Evolutionary conservation across 2,329 filamentous ascomycete species (phyloP).

Genomic region (Xylariaceae sp.): DNA sequence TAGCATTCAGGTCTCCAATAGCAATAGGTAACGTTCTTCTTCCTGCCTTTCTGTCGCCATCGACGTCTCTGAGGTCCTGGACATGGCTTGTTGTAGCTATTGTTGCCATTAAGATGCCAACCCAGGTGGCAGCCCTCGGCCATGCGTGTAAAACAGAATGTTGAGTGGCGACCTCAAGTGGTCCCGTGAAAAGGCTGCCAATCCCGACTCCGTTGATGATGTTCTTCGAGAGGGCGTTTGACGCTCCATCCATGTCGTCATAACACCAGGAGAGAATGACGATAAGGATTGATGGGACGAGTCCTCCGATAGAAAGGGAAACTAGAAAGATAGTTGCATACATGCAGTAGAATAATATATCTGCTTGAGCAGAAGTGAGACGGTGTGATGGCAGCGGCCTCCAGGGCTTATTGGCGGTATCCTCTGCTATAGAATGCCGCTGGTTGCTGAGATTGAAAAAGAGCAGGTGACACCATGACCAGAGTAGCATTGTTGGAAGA

Average conservation of each 20-base stretch:
- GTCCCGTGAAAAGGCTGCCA: conserved; percentile 7
- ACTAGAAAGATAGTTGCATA: no score
- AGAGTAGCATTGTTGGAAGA: no score
- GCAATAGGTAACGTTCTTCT: conserved; percentile 10
- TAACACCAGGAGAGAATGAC: conserved; percentile 5
- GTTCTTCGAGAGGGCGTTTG: conserved; percentile 10
- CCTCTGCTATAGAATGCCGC: conserved; percentile 9
- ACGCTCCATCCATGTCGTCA: conserved; percentile 7
- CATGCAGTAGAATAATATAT: no score
- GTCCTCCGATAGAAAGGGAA: no score
- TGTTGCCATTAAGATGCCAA: background rate
- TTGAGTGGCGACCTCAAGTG: conserved; percentile 7
- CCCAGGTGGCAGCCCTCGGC: background rate
- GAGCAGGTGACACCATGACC: conserved; percentile 10
- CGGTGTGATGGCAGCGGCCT: conserved; percentile 11
- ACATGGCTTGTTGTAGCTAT: conserved; percentile 8
- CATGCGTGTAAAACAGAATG: conserved; percentile 4
- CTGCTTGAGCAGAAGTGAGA: conserved; percentile 3
- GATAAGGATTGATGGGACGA: conserved; percentile 4
- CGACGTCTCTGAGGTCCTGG: conserved; percentile 15
- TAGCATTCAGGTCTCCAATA: conserved; percentile 2
- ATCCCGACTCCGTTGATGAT: conserved; percentile 8
- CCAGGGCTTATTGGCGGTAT: conserved; percentile 21
- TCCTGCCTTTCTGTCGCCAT: conserved; percentile 7
- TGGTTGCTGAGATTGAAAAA: conserved; percentile 21